phyloP scores from a whole-genome alignment of 73 alveolate genomes.

The Blepharisma japonicum region DNA sequence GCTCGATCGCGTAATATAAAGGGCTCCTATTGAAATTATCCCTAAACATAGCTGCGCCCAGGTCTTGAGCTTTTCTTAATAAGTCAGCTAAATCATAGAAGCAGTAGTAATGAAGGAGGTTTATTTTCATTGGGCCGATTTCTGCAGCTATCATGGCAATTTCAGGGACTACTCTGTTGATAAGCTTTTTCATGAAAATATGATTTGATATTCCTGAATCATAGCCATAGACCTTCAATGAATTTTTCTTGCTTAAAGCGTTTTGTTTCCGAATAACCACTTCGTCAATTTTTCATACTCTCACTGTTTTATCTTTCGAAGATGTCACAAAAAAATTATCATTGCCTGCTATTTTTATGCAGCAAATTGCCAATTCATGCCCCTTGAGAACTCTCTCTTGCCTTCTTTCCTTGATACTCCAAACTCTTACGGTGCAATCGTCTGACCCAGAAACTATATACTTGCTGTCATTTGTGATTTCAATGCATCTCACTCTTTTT shows the following conservation, averaged over 20 bases:
- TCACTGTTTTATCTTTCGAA: slow-evolving; percentile 30
- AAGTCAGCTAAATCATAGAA: not conserved
- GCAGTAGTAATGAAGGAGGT: slow-evolving; percentile 13
- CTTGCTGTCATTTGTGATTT: not conserved
- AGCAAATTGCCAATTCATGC: not conserved
- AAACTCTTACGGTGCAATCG: slow-evolving; percentile 7
- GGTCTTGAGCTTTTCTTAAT: not conserved
- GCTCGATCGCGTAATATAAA: not conserved
- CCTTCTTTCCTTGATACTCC: not conserved
- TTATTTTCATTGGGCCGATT: not conserved
- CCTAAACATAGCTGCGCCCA: not conserved
- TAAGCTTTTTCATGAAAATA: no score
- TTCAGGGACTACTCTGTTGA: no score
- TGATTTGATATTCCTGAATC: no score
- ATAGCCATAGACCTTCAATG: no score
- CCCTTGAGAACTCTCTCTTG: not conserved
- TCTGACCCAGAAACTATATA: slow-evolving; percentile 13
- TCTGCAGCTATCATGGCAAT: no score
- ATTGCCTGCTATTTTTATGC: not conserved
- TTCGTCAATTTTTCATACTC: not conserved
- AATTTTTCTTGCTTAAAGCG: no score
- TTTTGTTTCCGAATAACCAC: no score
- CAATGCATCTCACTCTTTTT: not conserved
- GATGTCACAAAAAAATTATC: not conserved
- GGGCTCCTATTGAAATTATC: not conserved